phyloP scores from a whole-genome alignment of 352 stramenopile species.

The Phytophthora ramorum region DNA sequence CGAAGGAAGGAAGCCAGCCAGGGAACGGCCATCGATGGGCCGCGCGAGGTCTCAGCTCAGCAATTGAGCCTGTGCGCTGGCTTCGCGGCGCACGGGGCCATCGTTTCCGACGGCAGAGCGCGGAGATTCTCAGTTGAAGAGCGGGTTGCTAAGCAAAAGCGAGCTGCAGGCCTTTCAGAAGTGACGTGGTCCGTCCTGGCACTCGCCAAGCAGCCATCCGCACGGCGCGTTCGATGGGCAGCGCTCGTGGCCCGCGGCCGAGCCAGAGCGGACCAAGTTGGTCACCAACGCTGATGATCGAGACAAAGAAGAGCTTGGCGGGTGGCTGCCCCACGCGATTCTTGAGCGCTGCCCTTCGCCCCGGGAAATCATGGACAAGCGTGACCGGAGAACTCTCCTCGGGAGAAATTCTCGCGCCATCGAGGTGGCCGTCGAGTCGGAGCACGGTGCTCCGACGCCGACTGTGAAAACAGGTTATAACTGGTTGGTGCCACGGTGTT shows the following conservation, averaged over 20 bases:
- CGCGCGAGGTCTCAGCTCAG: neutral
- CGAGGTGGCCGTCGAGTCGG: neutral
- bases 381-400: constrained; percentile 8
- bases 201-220: constrained; percentile 26
- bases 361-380: constrained; percentile 9
- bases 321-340: constrained; percentile 2
- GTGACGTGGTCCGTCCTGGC: constrained; percentile 15
- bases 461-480: neutral
- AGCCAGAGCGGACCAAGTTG: constrained; percentile 28
- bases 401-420: constrained; percentile 8
- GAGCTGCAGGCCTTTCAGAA: neutral
- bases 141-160: no score
- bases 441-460: no score
- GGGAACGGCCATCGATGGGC: neutral
- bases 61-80: neutral
- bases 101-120: neutral
- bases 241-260: constrained; percentile 3
- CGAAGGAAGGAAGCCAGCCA: neutral
- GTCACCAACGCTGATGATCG: constrained; percentile 9
- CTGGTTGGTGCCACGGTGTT: constrained; percentile 1
- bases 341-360: neutral
- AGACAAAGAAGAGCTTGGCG: constrained; percentile 25
- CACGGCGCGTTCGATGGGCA: constrained; percentile 22
- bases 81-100: neutral
- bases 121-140: no score